Conservation (phyloP, 179 eudicot genomes). For the Camellia oleifera region DNA sequence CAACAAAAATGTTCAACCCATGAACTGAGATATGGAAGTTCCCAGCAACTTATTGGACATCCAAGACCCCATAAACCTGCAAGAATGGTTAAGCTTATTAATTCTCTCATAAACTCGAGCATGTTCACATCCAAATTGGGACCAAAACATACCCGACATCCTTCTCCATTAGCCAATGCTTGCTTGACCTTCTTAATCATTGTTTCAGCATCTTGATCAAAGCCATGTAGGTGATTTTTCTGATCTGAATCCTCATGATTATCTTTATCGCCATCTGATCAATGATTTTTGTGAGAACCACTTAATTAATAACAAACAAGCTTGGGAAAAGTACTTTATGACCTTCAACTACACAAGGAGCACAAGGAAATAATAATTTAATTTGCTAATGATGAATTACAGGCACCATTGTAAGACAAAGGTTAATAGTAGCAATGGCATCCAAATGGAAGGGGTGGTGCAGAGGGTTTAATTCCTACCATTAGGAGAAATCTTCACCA, state of each 20-base stretch:
- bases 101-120: not conserved
- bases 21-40: constrained; percentile 97
- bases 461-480: not conserved
- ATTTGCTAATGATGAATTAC: not conserved
- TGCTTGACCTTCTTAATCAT: constrained; percentile 81
- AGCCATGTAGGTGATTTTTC: constrained; percentile 57
- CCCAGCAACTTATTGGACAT: constrained; percentile 99
- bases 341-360: not conserved
- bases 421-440: not conserved
- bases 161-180: constrained; percentile 80
- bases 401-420: not conserved
- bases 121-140: not conserved
- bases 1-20: constrained; percentile 91
- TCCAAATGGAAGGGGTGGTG: not conserved
- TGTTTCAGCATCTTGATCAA: constrained; percentile 81
- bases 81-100: constrained; percentile 10
- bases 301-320: constrained; percentile 3
- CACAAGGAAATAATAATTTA: not conserved
- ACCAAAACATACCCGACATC: constrained; percentile 70
- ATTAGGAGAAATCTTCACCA: not conserved
- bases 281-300: constrained; percentile 15
- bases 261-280: constrained; percentile 58
- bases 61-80: constrained; percentile 89
- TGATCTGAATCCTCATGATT: constrained; percentile 47
- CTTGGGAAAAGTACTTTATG: not conserved